Base-by-base conservation (phyloP, 345 rosid species). In the Cardiospermum halicacabum region DNA sequence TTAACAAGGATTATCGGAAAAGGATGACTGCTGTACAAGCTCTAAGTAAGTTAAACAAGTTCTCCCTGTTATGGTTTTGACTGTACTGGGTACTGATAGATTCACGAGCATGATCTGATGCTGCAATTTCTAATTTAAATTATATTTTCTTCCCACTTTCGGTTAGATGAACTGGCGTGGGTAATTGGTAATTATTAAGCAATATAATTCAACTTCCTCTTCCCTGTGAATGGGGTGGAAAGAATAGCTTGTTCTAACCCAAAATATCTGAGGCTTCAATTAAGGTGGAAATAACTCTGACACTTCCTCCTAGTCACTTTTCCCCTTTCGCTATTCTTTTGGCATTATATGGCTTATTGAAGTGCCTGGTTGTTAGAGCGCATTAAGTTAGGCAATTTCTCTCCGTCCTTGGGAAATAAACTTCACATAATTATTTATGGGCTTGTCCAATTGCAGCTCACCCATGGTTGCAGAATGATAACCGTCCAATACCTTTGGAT, bases 21-120 rank as follows among this genome's bases (percentile, higher is more conserved):
- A 81, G 96, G 74, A 86, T 89, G 88, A 86, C 92, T 72, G 87
- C 92, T 19, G 92, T 74, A 57, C 96, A 86, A 82, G 96, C 96
- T 62, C 74, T 89, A 69, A 69, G 96, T 89, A 72, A 86, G 92
- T 82, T 55, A 39, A 22, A 27, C n/a, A n/a, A 42, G 42, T 64
- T 65, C 21, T 64, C 62, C 16, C 28, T 59, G 3, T 48, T 16
- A 54, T 56, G 12, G 32, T 18, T 34, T 57, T 19, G 32, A 58
- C 22, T 32, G 19, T 50, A n/a, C 22, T 19, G 5, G 24, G 12
- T 54, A 53, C 59, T 28, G 26, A 5, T 26, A 7, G 2, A 53
- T 7, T 11, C 22, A 39, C 21, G 21, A 0, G 0, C 7, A 3
- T 11, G 43, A 56, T 19, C 24, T 7, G 37, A 36, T 43, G 61